A percentile compares a stretch with the other conserved stretches of the same genome.
These are phyloP conservation scores for Backusella circina DNA, from an alignment of 192 early-diverging fungal genomes.

Conservation along the genomic window DNA sequence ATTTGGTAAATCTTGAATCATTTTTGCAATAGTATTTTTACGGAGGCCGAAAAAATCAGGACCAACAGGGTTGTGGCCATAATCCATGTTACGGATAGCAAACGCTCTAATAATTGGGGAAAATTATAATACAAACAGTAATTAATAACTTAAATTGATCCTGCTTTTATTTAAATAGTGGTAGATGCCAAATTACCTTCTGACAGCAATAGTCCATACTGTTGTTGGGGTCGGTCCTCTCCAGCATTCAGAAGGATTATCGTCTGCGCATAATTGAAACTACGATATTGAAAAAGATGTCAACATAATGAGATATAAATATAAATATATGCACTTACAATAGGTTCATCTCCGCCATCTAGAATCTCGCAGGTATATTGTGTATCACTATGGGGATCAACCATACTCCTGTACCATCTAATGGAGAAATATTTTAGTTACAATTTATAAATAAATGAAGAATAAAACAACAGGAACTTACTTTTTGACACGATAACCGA, in stretches of 20 bases:
- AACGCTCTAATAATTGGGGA: slow-evolving; percentile 51
- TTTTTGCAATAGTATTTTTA: slow-evolving; percentile 77
- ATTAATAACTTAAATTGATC: not conserved
- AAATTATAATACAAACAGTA: not conserved
- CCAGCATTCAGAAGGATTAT: slow-evolving; percentile 66
- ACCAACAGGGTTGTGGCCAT: slow-evolving; percentile 77
- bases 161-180: not conserved
- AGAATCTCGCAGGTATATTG: slow-evolving; percentile 75
- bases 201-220: slow-evolving; percentile 83
- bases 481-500: slow-evolving; percentile 74
- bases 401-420: slow-evolving; percentile 55
- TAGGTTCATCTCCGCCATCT: slow-evolving; percentile 75
- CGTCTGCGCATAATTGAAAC: slow-evolving; percentile 85
- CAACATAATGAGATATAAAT: not conserved
- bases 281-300: slow-evolving; percentile 13
- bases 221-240: slow-evolving; percentile 77
- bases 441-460: not conserved
- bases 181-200: slow-evolving; percentile 27
- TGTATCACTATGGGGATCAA: slow-evolving; percentile 44
- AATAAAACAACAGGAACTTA: slow-evolving; percentile 16
- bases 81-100: slow-evolving; percentile 73
- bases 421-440: not conserved
- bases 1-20: slow-evolving; percentile 88
- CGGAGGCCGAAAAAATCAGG: slow-evolving; percentile 93
- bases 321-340: slow-evolving; percentile 25